Evolutionary conservation across 2,329 filamentous ascomycete species (phyloP).

Genomic region (Colletotrichum sp.): DNA sequence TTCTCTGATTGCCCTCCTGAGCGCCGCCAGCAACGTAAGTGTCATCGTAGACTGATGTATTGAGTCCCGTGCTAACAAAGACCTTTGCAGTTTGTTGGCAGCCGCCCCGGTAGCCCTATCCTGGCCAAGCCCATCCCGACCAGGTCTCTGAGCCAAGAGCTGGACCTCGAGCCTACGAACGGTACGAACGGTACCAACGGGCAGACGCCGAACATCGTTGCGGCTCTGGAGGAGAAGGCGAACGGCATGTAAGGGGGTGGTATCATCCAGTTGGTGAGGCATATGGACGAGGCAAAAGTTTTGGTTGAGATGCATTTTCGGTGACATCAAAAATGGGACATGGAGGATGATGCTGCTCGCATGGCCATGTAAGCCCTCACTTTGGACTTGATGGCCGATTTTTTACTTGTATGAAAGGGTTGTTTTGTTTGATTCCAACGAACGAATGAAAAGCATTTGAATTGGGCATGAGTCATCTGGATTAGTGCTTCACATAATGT

Average conservation of each 20-base stretch:
- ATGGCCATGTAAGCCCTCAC: background rate
- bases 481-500: background rate
- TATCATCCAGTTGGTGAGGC: background rate
- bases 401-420: background rate
- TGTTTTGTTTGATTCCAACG: background rate
- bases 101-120: constrained; percentile 71
- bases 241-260: constrained; percentile 33
- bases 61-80: constrained; percentile 11
- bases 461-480: background rate
- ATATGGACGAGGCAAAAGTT: background rate
- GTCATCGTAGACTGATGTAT: background rate
- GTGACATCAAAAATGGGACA: background rate
- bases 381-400: background rate
- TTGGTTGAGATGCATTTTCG: background rate
- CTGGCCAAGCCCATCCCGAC: constrained; percentile 46
- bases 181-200: constrained; percentile 28
- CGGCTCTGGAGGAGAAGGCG: constrained; percentile 43
- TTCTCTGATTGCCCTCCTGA: constrained; percentile 83
- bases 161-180: constrained; percentile 36
- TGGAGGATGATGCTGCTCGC: background rate
- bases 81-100: constrained; percentile 69
- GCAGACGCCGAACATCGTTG: constrained; percentile 34
- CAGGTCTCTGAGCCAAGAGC: constrained; percentile 26
- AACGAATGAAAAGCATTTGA: background rate
- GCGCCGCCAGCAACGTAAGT: constrained; percentile 85